Conservation (phyloP, 805 yeast genomes). For the Kluyveromyces wickerhamii region DNA sequence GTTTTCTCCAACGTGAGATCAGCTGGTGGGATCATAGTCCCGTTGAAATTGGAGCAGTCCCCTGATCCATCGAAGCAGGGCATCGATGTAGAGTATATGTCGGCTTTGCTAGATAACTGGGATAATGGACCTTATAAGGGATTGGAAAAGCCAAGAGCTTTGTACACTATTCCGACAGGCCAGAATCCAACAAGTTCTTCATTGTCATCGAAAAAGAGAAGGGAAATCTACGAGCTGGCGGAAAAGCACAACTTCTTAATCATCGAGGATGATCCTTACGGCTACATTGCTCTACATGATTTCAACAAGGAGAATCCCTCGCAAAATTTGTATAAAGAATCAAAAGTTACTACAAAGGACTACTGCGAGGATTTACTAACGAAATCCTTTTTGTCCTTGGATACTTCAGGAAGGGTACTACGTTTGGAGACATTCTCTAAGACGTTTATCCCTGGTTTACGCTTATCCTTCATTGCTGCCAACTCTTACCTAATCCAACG, state of each 20-base stretch:
- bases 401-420: conserved; percentile 66
- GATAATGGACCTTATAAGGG: conserved; percentile 28
- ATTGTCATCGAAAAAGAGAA: conserved; percentile 49
- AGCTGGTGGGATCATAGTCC: conserved; percentile 50
- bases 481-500: conserved; percentile 52
- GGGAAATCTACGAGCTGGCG: conserved; percentile 50
- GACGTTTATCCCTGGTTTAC: conserved; percentile 69
- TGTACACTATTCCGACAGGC: conserved; percentile 72
- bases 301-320: conserved; percentile 7
- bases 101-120: conserved; percentile 53
- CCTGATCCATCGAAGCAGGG: conserved; percentile 26
- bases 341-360: conserved; percentile 17
- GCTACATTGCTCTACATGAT: conserved; percentile 38
- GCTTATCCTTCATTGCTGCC: conserved; percentile 68
- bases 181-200: conserved; percentile 82
- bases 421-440: conserved; percentile 75
- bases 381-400: conserved; percentile 59
- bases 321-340: conserved; percentile 7
- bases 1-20: conserved; percentile 65
- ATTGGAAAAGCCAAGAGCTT: conserved; percentile 46
- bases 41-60: conserved; percentile 41
- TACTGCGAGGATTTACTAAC: conserved; percentile 38
- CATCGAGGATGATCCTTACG: conserved; percentile 83
- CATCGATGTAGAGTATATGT: conserved; percentile 50
- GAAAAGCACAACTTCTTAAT: conserved; percentile 62